Evolutionary conservation across 2,329 filamentous ascomycete species (phyloP).

Genomic region (Aspergillus spinulosporus): DNA sequence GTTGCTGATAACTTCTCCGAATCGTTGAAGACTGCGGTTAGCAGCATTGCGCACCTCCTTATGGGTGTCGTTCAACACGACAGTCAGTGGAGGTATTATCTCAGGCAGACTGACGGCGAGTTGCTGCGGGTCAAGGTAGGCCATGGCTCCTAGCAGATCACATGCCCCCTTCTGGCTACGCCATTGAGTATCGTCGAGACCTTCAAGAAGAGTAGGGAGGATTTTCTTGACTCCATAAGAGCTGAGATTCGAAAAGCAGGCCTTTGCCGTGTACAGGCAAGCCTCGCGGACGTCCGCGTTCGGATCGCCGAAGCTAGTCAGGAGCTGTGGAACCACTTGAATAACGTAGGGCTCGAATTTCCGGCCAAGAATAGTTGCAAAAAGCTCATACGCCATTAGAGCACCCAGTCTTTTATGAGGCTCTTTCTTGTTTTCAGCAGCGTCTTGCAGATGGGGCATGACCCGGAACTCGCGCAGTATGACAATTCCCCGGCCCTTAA

Average conservation of each 20-base stretch:
- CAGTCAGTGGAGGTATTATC: slow-evolving; percentile 93
- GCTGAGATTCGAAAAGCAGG: slow-evolving; percentile 88
- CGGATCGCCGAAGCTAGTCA: slow-evolving; percentile 84
- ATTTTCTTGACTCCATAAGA: slow-evolving; percentile 96
- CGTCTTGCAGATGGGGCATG: slow-evolving; percentile 74
- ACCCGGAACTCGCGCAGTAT: slow-evolving; percentile 83
- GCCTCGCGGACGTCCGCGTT: slow-evolving; percentile 89
- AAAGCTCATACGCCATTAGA: slow-evolving; percentile 84
- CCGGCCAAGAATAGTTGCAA: slow-evolving; percentile 81
- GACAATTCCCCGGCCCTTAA: slow-evolving; percentile 81
- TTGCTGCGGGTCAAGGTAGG: slow-evolving; percentile 94
- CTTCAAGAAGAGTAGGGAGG: slow-evolving; percentile 83
- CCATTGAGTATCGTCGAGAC: slow-evolving; percentile 94
- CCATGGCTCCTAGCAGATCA: slow-evolving; percentile 95
- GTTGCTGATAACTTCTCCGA: slow-evolving; percentile 97
- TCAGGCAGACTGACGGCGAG: slow-evolving; percentile 88
- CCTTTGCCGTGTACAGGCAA: slow-evolving; percentile 88
- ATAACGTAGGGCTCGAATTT: slow-evolving; percentile 97
- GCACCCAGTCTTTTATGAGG: slow-evolving; percentile 83
- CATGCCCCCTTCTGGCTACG: slow-evolving; percentile 98
- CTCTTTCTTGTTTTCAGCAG: slow-evolving; percentile 95
- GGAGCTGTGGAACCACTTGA: slow-evolving; percentile 86
- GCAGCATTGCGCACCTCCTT: slow-evolving; percentile 92
- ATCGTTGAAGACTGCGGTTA: slow-evolving; percentile 94
- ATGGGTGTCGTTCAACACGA: slow-evolving; percentile 94